These are phyloP conservation scores for Venturia carpophila DNA, from an alignment of 2,329 filamentous ascomycete genomes.

Conservation along the genomic window DNA sequence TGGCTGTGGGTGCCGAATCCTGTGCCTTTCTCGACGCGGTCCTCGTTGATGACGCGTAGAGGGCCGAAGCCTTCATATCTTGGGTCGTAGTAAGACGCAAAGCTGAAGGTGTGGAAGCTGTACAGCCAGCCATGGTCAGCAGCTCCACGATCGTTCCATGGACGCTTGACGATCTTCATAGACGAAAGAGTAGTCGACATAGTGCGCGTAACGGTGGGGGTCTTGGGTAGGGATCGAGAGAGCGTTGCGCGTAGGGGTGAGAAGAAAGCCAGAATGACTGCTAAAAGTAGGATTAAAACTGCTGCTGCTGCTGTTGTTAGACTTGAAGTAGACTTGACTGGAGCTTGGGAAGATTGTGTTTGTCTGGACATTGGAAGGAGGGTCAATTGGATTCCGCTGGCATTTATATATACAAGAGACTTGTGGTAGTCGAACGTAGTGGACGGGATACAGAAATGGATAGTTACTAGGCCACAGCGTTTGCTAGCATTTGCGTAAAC, in stretches of 20 bases:
- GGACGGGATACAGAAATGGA: background rate
- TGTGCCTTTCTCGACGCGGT: slow-evolving; percentile 63
- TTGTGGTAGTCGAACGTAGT: background rate
- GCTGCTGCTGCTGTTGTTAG: slow-evolving; percentile 14
- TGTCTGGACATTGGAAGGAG: slow-evolving; percentile 11
- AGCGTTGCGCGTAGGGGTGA: slow-evolving; percentile 33
- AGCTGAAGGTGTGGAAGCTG: slow-evolving; percentile 79
- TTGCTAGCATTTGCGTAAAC: background rate
- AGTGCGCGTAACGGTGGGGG: slow-evolving; percentile 18
- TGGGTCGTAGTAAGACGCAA: slow-evolving; percentile 64
- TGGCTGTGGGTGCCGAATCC: slow-evolving; percentile 84
- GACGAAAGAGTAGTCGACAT: slow-evolving; percentile 24
- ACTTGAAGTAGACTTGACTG: slow-evolving; percentile 6
- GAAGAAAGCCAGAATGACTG: slow-evolving; percentile 41
- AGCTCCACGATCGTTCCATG: slow-evolving; percentile 64
- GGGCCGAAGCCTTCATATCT: slow-evolving; percentile 62
- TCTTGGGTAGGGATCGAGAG: slow-evolving; percentile 20
- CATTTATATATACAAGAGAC: slow-evolving; percentile 11
- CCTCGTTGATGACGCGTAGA: slow-evolving; percentile 81
- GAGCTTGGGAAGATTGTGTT: background rate
- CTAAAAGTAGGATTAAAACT: slow-evolving; percentile 28
- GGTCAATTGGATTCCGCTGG: background rate
- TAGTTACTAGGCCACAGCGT: background rate
- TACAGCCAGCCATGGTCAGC: slow-evolving; percentile 82
- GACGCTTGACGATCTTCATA: slow-evolving; percentile 63